Evolutionary conservation across 2,329 filamentous ascomycete genomes (phyloP).

Genomic region (Sclerotinia trifoliorum): DNA sequence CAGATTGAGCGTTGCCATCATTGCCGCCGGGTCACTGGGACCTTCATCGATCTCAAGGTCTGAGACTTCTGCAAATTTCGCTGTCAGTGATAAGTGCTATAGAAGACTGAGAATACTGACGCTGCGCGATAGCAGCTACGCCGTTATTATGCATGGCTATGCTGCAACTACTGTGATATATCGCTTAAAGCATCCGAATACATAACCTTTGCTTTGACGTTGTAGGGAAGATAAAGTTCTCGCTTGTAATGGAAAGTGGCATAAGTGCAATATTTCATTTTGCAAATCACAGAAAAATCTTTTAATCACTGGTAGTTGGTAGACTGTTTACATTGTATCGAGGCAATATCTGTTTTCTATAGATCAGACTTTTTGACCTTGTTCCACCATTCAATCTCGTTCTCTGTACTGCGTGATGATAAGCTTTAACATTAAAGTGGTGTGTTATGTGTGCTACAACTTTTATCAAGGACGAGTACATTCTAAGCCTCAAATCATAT

Average conservation of each 20-base stretch:
- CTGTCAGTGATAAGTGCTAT: constrained; percentile 25
- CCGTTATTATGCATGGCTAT: constrained; percentile 34
- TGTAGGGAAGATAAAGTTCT: constrained; percentile 12
- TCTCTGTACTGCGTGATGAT: constrained; percentile 2
- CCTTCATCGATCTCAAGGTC: constrained; percentile 36
- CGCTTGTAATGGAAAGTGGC: constrained; percentile 17
- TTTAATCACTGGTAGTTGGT: background rate
- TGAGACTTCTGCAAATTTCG: constrained; percentile 32
- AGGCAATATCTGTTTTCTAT: background rate
- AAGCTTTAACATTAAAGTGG: background rate
- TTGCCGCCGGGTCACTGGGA: constrained; percentile 27
- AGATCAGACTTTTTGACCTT: background rate
- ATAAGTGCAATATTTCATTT: constrained; percentile 13
- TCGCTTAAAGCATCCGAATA: background rate
- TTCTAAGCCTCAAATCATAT: background rate
- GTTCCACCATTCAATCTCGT: background rate
- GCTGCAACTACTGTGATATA: background rate
- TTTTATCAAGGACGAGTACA: background rate
- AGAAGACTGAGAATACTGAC: constrained; percentile 25
- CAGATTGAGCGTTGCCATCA: constrained; percentile 31
- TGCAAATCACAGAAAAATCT: background rate
- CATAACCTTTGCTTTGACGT: constrained; percentile 2
- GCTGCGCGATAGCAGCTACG: constrained; percentile 31
- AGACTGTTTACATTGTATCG: background rate
- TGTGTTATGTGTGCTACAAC: constrained; percentile 9